phyloP scores from a whole-genome alignment of 257 asterid genomes.

The Fraxinus pennsylvanica region DNA sequence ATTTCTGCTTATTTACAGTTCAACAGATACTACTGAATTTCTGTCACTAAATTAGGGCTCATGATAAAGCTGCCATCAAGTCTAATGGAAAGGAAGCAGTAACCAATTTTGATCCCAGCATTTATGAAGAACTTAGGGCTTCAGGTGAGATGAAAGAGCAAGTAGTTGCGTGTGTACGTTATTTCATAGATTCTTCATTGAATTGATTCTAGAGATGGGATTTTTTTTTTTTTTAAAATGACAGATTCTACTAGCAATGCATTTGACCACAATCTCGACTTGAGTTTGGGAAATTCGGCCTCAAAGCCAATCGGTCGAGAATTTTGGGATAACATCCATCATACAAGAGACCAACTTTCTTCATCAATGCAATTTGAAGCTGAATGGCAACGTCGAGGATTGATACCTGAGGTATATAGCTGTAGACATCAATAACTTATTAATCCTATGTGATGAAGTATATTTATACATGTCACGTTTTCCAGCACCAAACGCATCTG shows the following conservation, averaged over 20 bases:
- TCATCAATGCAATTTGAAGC: constrained; percentile 39
- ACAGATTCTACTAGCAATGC: constrained; percentile 50
- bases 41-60: constrained; percentile 54
- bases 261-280: constrained; percentile 74
- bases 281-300: constrained; percentile 73
- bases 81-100: constrained; percentile 95
- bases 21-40: background rate
- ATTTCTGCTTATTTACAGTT: background rate
- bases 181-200: background rate
- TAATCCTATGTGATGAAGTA: background rate
- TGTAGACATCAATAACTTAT: too few relatives aligned
- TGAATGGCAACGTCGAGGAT: constrained; percentile 56
- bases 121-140: constrained; percentile 64
- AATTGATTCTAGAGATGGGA: background rate
- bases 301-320: constrained; percentile 35
- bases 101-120: constrained; percentile 88
- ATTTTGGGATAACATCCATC: constrained; percentile 8
- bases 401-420: constrained; percentile 48
- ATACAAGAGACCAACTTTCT: constrained; percentile 34
- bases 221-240: background rate
- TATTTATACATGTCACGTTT: background rate
- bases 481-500: constrained; percentile 51
- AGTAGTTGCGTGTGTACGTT: background rate
- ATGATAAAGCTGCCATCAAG: constrained; percentile 97
- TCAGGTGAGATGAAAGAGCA: constrained; percentile 40